Percentiles rank a stretch among this genome's conserved stretches.
Conservation (phyloP, 371 early-diverging fungal species). For the Nematocida ausubeli region DNA sequence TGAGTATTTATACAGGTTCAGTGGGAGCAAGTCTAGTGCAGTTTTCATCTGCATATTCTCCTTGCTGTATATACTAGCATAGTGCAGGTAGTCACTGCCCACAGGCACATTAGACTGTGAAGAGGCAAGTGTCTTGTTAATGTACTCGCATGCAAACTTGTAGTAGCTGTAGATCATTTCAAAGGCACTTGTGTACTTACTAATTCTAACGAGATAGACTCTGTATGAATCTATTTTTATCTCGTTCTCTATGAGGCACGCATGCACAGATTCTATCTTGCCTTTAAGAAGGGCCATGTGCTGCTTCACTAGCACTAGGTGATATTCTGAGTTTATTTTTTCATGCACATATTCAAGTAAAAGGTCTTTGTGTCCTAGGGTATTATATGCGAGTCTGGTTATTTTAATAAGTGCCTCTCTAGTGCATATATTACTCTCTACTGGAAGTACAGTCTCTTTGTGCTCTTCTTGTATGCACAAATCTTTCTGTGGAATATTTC, state of each 20-base stretch:
- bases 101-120: background rate
- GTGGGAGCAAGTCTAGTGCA: background rate
- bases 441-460: background rate
- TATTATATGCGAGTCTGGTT: background rate
- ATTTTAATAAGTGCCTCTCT: background rate
- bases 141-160: slow-evolving; percentile 27
- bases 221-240: background rate
- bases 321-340: background rate
- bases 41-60: background rate
- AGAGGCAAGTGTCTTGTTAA: background rate
- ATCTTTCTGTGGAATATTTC: background rate
- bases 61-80: slow-evolving; percentile 7
- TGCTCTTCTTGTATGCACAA: background rate
- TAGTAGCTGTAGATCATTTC: slow-evolving; percentile 24
- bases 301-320: background rate
- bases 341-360: background rate
- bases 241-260: background rate
- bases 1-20: background rate
- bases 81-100: background rate
- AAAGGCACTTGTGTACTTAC: background rate
- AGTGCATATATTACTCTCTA: background rate
- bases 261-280: background rate
- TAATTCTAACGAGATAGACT: background rate
- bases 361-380: background rate
- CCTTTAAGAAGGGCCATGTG: background rate